Conservation (phyloP, 192 early-diverging fungal genomes). For the Glomus cerebriforme region DNA sequence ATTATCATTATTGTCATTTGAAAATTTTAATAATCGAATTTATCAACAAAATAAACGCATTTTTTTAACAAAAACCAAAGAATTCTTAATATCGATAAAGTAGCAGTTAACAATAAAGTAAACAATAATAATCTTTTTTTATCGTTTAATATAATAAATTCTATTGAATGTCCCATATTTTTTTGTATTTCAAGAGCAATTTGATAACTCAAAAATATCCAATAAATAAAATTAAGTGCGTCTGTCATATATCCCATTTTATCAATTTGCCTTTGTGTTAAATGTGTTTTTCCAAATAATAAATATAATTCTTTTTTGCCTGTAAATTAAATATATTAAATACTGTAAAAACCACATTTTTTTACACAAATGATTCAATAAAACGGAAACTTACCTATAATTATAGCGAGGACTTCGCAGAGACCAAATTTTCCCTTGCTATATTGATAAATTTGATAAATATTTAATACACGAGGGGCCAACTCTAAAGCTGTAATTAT, state of each 20-base stretch:
- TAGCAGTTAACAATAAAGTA: not conserved
- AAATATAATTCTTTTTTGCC: conserved; percentile 6
- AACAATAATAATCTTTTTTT: not conserved
- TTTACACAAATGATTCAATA: too few species aligned
- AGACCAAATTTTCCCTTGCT: not conserved
- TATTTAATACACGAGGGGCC: not conserved
- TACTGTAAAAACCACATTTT: too few species aligned
- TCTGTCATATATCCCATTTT: not conserved
- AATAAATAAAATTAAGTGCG: not conserved
- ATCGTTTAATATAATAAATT: not conserved
- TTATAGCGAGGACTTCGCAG: not conserved
- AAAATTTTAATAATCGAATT: not conserved
- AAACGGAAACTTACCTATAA: not conserved
- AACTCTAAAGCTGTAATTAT: conserved; percentile 18
- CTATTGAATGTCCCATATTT: not conserved
- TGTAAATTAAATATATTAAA: not conserved
- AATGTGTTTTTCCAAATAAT: not conserved
- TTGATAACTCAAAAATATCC: not conserved
- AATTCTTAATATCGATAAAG: not conserved
- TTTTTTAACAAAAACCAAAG: not conserved
- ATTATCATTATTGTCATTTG: not conserved
- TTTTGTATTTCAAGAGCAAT: not conserved
- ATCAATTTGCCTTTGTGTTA: not conserved
- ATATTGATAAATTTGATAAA: conserved; percentile 14
- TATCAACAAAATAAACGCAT: conserved; percentile 2